Evolutionary conservation across 1,284 basidiomycete genomes (phyloP).

Genomic region (Malassezia furfur): DNA sequence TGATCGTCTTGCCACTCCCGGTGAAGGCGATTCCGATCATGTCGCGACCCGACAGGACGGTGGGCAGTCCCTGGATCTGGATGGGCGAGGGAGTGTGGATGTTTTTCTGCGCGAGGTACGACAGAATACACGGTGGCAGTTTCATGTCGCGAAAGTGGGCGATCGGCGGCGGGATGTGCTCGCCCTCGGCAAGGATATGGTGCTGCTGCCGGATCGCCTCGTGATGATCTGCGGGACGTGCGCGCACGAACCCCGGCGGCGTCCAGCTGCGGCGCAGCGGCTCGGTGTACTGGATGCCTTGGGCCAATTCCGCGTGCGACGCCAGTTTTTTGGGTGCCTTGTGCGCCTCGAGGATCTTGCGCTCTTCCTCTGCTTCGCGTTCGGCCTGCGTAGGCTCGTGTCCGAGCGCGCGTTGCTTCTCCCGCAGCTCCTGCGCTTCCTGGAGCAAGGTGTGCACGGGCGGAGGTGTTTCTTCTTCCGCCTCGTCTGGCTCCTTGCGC

Average conservation of each 20-base stretch:
- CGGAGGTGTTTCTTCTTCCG: conserved; percentile 59
- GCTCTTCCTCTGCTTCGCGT: conserved; percentile 76
- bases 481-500: conserved; percentile 11
- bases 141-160: conserved; percentile 95
- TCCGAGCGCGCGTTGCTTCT: conserved; percentile 65
- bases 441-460: conserved; percentile 52
- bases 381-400: conserved; percentile 59
- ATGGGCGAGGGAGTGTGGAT: conserved; percentile 87
- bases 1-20: conserved; percentile 51
- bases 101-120: conserved; percentile 67
- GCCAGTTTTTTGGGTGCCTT: conserved; percentile 80
- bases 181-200: conserved; percentile 83
- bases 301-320: conserved; percentile 81
- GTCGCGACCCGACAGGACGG: conserved; percentile 56
- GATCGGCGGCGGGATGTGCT: conserved; percentile 86
- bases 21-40: conserved; percentile 53
- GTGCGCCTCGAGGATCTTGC: conserved; percentile 80
- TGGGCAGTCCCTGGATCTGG: conserved; percentile 90
- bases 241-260: conserved; percentile 72
- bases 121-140: conserved; percentile 72
- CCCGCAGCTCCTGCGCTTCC: conserved; percentile 55
- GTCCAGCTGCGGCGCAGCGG: conserved; percentile 79
- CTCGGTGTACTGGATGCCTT: conserved; percentile 82
- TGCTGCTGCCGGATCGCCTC: conserved; percentile 71
- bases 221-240: conserved; percentile 62